Evolutionary conservation across 495 filamentous ascomycete species (phyloP).

Genomic region (Neurospora sp.): DNA sequence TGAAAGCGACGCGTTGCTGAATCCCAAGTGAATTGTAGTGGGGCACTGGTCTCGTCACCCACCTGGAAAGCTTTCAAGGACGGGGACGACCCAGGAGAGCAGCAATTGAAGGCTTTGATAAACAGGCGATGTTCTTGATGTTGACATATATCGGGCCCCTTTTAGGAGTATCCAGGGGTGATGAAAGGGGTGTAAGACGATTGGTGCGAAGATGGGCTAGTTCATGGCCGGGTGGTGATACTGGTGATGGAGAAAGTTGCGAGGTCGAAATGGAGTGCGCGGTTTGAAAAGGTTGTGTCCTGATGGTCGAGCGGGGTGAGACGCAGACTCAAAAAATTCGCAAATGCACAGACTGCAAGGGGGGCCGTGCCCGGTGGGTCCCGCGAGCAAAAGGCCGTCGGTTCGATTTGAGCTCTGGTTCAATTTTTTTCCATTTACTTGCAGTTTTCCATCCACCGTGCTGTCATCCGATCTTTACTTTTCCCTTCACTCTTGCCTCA

Average conservation of each 20-base stretch:
- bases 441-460: background rate
- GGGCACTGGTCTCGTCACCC: background rate
- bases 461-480: background rate
- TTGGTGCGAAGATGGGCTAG: conserved; percentile 16
- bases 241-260: conserved; percentile 16
- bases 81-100: background rate
- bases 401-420: background rate
- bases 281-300: conserved; percentile 6
- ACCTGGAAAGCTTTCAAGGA: background rate
- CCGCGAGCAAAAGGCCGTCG: background rate
- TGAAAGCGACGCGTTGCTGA: background rate
- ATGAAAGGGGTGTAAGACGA: conserved; percentile 17
- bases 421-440: background rate
- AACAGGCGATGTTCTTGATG: background rate
- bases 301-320: conserved; percentile 21
- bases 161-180: background rate
- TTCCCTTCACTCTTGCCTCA: background rate
- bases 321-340: background rate
- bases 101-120: background rate
- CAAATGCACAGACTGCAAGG: background rate
- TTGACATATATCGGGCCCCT: background rate
- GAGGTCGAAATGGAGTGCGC: background rate
- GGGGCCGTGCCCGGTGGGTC: background rate
- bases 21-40: background rate
- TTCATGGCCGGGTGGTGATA: conserved; percentile 13